These are phyloP conservation scores for Nymphaea colorata DNA, from an alignment of 164 flowering plant genomes.

Conservation along the genomic window DNA sequence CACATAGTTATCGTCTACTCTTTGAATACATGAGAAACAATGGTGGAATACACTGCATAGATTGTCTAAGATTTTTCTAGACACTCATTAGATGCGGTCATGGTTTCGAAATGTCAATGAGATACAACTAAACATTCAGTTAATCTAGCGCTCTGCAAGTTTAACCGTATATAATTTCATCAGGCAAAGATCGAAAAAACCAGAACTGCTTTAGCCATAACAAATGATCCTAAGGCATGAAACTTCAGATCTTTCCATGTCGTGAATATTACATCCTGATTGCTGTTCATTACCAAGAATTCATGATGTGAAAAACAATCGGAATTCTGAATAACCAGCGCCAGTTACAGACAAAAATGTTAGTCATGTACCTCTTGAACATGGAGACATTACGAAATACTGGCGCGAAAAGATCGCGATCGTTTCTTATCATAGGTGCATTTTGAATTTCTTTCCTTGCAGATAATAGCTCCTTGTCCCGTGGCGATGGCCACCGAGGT, in stretches of 20 bases:
- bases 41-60: no score
- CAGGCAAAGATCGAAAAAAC: no score
- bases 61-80: no score
- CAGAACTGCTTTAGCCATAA: no score
- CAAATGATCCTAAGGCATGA: background rate
- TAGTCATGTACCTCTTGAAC: conserved; percentile 7
- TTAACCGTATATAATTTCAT: no score
- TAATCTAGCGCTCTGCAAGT: no score
- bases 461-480: conserved; percentile 9
- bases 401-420: conserved; percentile 7
- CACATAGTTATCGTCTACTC: no score
- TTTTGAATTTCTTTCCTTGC: conserved; percentile 9
- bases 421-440: conserved; percentile 8
- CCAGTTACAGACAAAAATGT: background rate
- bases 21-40: no score
- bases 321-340: background rate
- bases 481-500: conserved; percentile 7
- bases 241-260: background rate
- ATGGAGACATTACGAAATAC: conserved; percentile 12
- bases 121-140: no score
- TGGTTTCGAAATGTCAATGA: no score
- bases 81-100: no score
- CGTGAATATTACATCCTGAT: background rate
- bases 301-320: background rate
- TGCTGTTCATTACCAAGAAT: background rate